phyloP scores from a whole-genome alignment of 1,284 basidiomycete species.

The Malassezia cuniculi region DNA sequence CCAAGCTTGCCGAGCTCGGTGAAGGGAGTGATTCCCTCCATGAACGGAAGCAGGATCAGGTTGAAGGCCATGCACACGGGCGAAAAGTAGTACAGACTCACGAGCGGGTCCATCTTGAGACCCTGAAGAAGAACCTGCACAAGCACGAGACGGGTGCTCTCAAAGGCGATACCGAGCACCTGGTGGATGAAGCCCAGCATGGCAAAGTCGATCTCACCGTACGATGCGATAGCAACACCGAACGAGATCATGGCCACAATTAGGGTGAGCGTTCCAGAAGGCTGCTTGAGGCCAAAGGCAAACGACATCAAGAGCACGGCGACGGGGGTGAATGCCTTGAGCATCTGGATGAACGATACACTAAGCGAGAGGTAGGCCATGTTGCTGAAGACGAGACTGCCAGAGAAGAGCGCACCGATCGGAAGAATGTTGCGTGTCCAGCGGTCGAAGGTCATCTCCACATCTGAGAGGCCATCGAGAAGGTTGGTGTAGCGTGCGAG shows the following conservation, averaged over 20 bases:
- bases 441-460: conserved; percentile 55
- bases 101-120: conserved; percentile 85
- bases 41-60: conserved; percentile 67
- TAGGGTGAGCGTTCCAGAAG: conserved; percentile 61
- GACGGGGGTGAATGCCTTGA: conserved; percentile 95
- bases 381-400: conserved; percentile 79
- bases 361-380: conserved; percentile 83
- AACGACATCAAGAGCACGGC: conserved; percentile 91
- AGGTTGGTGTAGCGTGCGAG: conserved; percentile 75
- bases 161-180: conserved; percentile 53
- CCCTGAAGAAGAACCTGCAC: conserved; percentile 90
- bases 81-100: conserved; percentile 71
- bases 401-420: conserved; percentile 82
- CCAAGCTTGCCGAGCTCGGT: conserved; percentile 61
- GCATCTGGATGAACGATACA: conserved; percentile 93
- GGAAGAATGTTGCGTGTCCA: conserved; percentile 66
- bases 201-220: conserved; percentile 74
- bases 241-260: conserved; percentile 85
- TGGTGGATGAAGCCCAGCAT: conserved; percentile 65
- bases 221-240: conserved; percentile 76
- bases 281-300: conserved; percentile 74
- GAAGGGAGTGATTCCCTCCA: conserved; percentile 79
- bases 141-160: conserved; percentile 83
- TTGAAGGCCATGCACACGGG: conserved; percentile 77
- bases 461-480: conserved; percentile 73